Evolutionary conservation across 352 stramenopile genomes (phyloP), one percentile per base, ranked within the genome.

Genomic region (Phytophthora kernoviae): DNA sequence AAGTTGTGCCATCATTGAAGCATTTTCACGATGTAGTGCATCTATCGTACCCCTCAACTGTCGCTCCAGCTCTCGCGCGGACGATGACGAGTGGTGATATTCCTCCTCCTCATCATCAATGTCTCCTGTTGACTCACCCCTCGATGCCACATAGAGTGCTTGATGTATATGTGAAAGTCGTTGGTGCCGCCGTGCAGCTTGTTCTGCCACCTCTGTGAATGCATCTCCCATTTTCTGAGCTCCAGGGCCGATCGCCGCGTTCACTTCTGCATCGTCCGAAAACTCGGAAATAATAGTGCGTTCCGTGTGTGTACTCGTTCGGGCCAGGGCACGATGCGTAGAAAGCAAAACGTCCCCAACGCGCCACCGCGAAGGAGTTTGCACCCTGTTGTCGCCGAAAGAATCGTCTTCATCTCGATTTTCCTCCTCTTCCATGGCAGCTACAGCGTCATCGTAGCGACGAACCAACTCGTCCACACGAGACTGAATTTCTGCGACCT

Each of bases 381-480:
- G 42, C 63, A 63, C 48, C 26, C 58, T 51, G 12, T 65, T 67
- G 34, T 69, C 56, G n/a, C 45, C 72, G 11, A 67, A 59, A 14
- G 30, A 10, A 32, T 62, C 62, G 2, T 73, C 58, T 53, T 71
- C 68, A 4, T 73, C 70, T 42, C 68, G 41, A 1, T 64, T 34
- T 14, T 76, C 58, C 5, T 62, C 40, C n/a, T 56, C 32, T 6
- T 58, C 56, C n/a, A 50, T 40, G 36, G 34, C 48, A 44, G 54
- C 58, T 18, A 72, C n/a, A 1, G 47, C 71, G 43, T 88, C 82
- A 43, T 92, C 77, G 49, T 83, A 92, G 4, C 69, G 72, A 10
- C 82, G 79, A 43, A 92, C 71, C 17, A 92, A 65, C n/a, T 89
- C 82, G 5, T 72, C 76, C 27, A 92, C 82, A 22, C 82, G 74